Percentiles rank a stretch among this genome's conserved stretches.
Conservation (phyloP, 1,284 basidiomycete genomes). For the Ceratobasidium papillatum region DNA sequence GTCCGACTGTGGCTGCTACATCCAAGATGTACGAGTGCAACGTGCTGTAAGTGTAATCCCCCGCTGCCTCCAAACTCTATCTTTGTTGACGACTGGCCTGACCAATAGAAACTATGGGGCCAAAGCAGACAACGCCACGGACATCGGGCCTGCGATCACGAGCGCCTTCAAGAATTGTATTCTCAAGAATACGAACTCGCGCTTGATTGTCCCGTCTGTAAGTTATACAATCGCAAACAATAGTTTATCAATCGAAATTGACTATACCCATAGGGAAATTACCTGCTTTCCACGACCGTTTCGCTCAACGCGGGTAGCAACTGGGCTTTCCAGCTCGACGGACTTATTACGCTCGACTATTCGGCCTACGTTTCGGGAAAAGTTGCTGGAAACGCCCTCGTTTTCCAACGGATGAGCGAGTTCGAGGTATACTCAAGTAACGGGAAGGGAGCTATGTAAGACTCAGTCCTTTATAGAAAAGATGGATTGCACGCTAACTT, state of each 20-base stretch:
- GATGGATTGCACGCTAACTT: background rate
- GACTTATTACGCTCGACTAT: conserved; percentile 50
- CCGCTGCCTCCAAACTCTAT: background rate
- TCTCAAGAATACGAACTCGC: conserved; percentile 49
- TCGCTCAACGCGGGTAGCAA: conserved; percentile 50
- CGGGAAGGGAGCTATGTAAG: conserved; percentile 54
- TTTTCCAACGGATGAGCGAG: conserved; percentile 49
- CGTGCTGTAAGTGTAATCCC: conserved; percentile 8
- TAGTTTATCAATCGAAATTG: background rate
- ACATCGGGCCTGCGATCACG: conserved; percentile 53
- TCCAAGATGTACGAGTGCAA: conserved; percentile 39
- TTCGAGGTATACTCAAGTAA: conserved; percentile 55
- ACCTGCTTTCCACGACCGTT: conserved; percentile 51
- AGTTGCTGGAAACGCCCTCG: conserved; percentile 9
- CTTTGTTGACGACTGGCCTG: background rate
- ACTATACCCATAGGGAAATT: conserved; percentile 46
- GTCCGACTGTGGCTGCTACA: conserved; percentile 29
- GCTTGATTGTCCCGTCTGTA: conserved; percentile 49
- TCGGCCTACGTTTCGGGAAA: conserved; percentile 28
- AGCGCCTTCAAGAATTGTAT: conserved; percentile 52
- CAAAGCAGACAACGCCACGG: conserved; percentile 41
- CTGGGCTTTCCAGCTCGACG: conserved; percentile 53
- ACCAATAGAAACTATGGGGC: conserved; percentile 27
- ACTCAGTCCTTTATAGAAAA: background rate
- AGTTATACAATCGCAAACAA: background rate